Evolutionary conservation across 139 green algal species (phyloP).

Genomic region (Deuterostichococcus epilithicus): DNA sequence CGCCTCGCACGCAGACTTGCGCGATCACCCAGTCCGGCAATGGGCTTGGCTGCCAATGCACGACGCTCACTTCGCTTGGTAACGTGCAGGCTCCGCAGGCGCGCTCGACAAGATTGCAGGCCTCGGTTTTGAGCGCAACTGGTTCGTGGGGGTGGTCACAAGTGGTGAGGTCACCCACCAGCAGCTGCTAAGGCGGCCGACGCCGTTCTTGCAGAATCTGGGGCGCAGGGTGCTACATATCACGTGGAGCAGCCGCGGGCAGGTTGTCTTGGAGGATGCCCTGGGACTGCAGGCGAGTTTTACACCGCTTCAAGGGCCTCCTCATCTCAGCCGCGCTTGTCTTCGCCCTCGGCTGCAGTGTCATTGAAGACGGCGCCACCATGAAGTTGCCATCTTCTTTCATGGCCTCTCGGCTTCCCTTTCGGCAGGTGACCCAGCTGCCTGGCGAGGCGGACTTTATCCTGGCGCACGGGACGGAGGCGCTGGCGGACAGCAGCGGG

Average conservation of each 20-base stretch:
- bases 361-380: not conserved
- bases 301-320: not conserved
- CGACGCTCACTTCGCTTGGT: not conserved
- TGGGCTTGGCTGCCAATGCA: no score
- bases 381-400: not conserved
- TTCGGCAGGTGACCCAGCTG: constrained; percentile 37
- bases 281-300: constrained; percentile 46
- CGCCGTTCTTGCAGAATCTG: constrained; percentile 51
- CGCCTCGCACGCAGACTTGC: no score
- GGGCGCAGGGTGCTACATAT: constrained; percentile 77
- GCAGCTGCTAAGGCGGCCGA: constrained; percentile 31
- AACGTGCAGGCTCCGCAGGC: constrained; percentile 36
- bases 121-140: constrained; percentile 71
- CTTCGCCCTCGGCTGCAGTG: not conserved
- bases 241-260: constrained; percentile 74
- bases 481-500: constrained; percentile 24
- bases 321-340: not conserved
- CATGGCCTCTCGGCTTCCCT: not conserved
- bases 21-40: no score
- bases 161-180: constrained; percentile 76
- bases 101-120: constrained; percentile 65
- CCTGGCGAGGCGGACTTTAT: constrained; percentile 78
- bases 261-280: constrained; percentile 52
- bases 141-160: constrained; percentile 76
- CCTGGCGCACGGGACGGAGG: constrained; percentile 86